phyloP scores from a whole-genome alignment of 1,284 basidiomycete genomes.

The Moniliophthora roreri region DNA sequence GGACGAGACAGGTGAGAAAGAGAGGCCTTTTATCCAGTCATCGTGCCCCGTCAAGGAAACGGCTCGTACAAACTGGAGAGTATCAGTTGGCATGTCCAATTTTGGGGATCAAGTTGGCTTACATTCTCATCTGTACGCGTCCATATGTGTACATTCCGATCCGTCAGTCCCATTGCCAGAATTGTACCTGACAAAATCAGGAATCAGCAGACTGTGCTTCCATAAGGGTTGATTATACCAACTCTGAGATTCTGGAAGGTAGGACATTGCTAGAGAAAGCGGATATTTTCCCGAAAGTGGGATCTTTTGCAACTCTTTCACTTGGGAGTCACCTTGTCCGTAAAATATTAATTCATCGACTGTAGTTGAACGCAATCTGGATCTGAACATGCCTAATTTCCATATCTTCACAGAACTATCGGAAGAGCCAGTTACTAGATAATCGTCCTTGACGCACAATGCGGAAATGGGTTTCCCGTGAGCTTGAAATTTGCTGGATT shows the following conservation, averaged over 20 bases:
- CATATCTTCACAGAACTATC: conserved; percentile 79
- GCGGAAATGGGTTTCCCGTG: conserved; percentile 72
- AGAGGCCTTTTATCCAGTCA: conserved; percentile 87
- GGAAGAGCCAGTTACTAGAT: conserved; percentile 76
- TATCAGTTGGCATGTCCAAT: too few species aligned
- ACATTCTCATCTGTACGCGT: conserved; percentile 62
- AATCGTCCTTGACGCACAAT: conserved; percentile 46
- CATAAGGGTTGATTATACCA: conserved; percentile 14
- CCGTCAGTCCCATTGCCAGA: conserved; percentile 78
- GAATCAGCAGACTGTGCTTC: neutral
- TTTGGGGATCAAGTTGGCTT: conserved; percentile 19
- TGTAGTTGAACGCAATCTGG: conserved; percentile 4
- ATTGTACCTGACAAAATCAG: conserved; percentile 50
- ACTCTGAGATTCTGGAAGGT: conserved; percentile 72
- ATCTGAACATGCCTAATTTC: conserved; percentile 37
- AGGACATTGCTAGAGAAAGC: conserved; percentile 63
- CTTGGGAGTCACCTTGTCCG: conserved; percentile 31
- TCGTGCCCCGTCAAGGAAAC: conserved; percentile 83
- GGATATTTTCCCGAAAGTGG: conserved; percentile 72
- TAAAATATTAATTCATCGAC: conserved; percentile 16
- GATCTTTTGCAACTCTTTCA: conserved; percentile 60
- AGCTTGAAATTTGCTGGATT: conserved; percentile 46
- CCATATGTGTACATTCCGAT: conserved; percentile 76
- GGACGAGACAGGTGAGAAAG: conserved; percentile 49
- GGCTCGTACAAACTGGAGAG: conserved; percentile 65